Percentiles rank a stretch among this genome's conserved stretches.
phyloP scores from a whole-genome alignment of 2,329 filamentous ascomycete genomes.

The Sporothrix dimorphospora region DNA sequence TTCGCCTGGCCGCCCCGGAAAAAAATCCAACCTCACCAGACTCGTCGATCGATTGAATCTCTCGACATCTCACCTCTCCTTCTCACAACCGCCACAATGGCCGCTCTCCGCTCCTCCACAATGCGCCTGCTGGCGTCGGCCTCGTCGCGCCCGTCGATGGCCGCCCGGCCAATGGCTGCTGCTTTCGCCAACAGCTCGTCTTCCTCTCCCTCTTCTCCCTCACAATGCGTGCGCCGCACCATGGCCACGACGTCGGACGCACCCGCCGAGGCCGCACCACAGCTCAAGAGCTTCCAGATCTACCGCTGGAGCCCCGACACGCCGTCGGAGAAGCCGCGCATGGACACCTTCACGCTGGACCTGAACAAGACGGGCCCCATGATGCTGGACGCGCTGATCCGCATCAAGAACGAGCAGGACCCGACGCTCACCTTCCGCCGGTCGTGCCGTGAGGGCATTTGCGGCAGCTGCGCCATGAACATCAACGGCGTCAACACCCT shows the following conservation, averaged over 20 bases:
- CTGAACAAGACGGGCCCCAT: conserved; percentile 99
- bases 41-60: not conserved
- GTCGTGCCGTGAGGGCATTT: conserved; percentile 97
- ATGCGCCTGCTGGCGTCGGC: conserved; percentile 52
- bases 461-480: conserved; percentile 99
- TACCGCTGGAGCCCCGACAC: conserved; percentile 98
- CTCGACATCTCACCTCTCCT: not conserved
- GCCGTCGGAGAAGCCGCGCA: conserved; percentile 87
- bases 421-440: conserved; percentile 94
- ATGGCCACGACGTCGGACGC: conserved; percentile 56
- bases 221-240: conserved; percentile 48
- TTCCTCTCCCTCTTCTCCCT: conserved; percentile 39
- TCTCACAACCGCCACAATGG: conserved; percentile 47
- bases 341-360: conserved; percentile 94
- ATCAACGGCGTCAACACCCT: conserved; percentile 98
- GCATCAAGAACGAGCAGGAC: conserved; percentile 99
- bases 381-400: conserved; percentile 94
- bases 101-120: conserved; percentile 63
- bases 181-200: conserved; percentile 3
- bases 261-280: conserved; percentile 59
- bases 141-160: conserved; percentile 29
- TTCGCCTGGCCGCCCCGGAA: not conserved
- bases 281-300: conserved; percentile 94
- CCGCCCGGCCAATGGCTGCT: conserved; percentile 20
- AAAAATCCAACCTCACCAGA: not conserved